Conservation (phyloP, 306 rosid genomes). For the Arachis stenosperma region DNA sequence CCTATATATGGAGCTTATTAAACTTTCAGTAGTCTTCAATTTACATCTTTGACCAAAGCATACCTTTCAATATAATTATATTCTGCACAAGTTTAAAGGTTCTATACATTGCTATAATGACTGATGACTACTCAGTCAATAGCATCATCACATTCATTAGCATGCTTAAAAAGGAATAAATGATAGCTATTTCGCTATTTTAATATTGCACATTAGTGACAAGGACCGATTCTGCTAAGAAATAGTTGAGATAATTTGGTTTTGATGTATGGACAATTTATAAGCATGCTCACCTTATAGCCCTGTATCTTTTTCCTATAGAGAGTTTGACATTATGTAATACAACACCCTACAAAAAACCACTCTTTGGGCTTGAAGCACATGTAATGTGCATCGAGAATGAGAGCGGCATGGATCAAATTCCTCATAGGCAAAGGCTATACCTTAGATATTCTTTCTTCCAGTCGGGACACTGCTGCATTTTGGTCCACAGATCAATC, state of each 20-base stretch:
- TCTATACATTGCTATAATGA: background rate
- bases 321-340: background rate
- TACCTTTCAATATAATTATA: background rate
- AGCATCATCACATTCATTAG: conserved; percentile 11
- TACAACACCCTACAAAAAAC: background rate
- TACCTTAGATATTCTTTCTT: conserved; percentile 62
- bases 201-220: background rate
- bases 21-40: background rate
- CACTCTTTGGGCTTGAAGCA: background rate
- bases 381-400: background rate
- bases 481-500: conserved; percentile 80
- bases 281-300: background rate
- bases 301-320: background rate
- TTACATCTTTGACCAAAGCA: background rate
- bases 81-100: background rate
- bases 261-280: background rate
- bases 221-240: background rate
- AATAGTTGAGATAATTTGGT: background rate
- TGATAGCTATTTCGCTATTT: background rate
- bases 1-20: background rate
- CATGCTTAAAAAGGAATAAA: conserved; percentile 2
- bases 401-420: background rate
- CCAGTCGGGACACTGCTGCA: conserved; percentile 75
- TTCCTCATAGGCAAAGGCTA: background rate
- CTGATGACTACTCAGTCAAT: background rate